phyloP scores from a whole-genome alignment of 2,329 filamentous ascomycete species.

The Didymella keratinophila region DNA sequence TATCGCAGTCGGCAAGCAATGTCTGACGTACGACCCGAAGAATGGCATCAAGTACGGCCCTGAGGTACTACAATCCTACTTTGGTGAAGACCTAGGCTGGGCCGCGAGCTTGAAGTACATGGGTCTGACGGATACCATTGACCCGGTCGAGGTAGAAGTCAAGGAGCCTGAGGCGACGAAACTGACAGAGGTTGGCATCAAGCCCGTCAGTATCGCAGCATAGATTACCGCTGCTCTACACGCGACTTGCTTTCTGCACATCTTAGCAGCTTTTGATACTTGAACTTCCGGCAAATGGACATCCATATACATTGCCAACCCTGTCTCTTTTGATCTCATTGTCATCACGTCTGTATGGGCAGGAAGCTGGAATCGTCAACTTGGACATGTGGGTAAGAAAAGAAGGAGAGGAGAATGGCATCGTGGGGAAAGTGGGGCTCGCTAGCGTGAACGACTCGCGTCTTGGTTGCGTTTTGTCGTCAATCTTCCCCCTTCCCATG shows the following conservation, averaged over 20 bases:
- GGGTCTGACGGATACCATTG: constrained; percentile 45
- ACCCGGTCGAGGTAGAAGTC: constrained; percentile 29
- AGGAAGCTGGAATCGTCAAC: no score
- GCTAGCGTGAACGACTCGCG: constrained; percentile 2
- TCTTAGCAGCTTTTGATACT: not conserved
- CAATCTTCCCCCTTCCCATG: not conserved
- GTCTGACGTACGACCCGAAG: constrained; percentile 67
- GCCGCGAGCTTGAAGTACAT: constrained; percentile 50
- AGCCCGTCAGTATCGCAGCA: constrained; percentile 39
- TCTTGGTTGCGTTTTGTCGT: not conserved
- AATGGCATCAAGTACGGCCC: constrained; percentile 67
- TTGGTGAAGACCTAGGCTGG: constrained; percentile 70
- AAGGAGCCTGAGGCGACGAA: constrained; percentile 29
- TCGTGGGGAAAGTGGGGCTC: not conserved
- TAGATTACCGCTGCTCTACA: constrained; percentile 15
- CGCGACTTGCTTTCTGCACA: not conserved
- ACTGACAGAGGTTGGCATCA: constrained; percentile 41
- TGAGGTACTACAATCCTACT: constrained; percentile 69
- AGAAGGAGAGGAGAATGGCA: not conserved
- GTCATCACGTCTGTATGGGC: not conserved
- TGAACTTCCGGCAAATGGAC: no score
- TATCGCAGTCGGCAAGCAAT: constrained; percentile 74
- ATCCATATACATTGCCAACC: no score
- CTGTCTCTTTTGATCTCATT: no score
- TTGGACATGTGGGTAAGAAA: no score